A percentile compares a stretch with the other conserved stretches of the same genome.
Evolutionary conservation across 208 protist genomes (phyloP).

Genomic region (Leishmania amazonensis): DNA sequence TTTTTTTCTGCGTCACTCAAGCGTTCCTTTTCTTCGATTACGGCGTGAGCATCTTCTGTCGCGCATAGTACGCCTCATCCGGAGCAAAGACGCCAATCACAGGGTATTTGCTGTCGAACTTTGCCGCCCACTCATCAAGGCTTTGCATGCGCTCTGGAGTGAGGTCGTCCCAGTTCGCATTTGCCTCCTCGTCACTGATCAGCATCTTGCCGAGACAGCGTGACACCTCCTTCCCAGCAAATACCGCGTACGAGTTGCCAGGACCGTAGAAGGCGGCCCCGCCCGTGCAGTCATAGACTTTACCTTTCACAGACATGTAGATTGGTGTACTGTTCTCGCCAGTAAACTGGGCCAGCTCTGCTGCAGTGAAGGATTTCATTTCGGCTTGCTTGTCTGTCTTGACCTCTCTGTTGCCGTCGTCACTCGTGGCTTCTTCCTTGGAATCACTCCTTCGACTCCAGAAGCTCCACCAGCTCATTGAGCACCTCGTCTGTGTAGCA

Average conservation of each 20-base stretch:
- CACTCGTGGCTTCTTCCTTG: neutral
- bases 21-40: conserved; percentile 7
- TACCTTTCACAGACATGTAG: conserved; percentile 81
- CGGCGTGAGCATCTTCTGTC: conserved; percentile 42
- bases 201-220: conserved; percentile 86
- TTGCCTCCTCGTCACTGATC: conserved; percentile 77
- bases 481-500: neutral
- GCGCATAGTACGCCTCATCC: conserved; percentile 44
- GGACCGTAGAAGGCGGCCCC: conserved; percentile 75
- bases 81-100: conserved; percentile 59
- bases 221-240: conserved; percentile 80
- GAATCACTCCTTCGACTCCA: neutral
- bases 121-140: conserved; percentile 75
- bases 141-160: conserved; percentile 57
- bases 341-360: conserved; percentile 45
- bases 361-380: conserved; percentile 46
- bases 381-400: neutral
- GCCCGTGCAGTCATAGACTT: conserved; percentile 77
- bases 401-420: neutral
- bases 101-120: conserved; percentile 79
- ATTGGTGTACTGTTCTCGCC: conserved; percentile 50
- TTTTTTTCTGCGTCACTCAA: neutral
- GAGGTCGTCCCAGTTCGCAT: conserved; percentile 76
- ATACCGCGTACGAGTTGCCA: conserved; percentile 77
- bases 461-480: conserved; percentile 26